Evolutionary conservation across 257 asterid species (phyloP).

Genomic region (Solanum virginianum): DNA sequence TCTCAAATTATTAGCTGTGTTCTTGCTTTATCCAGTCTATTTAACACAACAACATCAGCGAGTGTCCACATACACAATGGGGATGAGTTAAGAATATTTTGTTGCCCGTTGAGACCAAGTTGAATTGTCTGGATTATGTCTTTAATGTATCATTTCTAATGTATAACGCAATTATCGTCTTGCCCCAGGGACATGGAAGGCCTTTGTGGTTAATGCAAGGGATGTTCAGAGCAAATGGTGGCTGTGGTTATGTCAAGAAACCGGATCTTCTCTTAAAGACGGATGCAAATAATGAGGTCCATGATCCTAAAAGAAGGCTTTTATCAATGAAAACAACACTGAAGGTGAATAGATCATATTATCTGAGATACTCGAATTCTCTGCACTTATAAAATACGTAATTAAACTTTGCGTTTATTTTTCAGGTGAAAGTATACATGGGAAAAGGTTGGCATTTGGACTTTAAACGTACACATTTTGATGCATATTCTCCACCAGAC

Average conservation of each 20-base stretch:
- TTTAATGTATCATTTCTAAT: background rate
- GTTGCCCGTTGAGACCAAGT: background rate
- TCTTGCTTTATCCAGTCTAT: too few species aligned
- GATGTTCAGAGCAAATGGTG: conserved; percentile 72
- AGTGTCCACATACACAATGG: background rate
- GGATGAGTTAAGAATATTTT: background rate
- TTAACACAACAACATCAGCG: too few species aligned
- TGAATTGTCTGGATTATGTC: background rate
- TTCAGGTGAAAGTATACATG: conserved; percentile 60
- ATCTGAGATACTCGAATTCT: background rate
- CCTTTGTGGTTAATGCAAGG: conserved; percentile 82
- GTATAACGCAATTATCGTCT: background rate
- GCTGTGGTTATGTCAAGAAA: conserved; percentile 73
- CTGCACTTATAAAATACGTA: background rate
- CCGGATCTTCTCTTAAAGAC: conserved; percentile 39
- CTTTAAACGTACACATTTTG: conserved; percentile 60
- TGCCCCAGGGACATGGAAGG: conserved; percentile 49
- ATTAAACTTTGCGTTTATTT: background rate
- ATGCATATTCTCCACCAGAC: conserved; percentile 69
- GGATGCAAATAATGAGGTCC: conserved; percentile 30
- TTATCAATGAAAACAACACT: conserved; percentile 38
- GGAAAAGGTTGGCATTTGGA: conserved; percentile 77
- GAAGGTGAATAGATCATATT: conserved; percentile 23
- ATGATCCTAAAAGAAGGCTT: conserved; percentile 36
- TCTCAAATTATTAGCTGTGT: too few species aligned